A percentile compares a stretch with the other conserved stretches of the same genome.
Conservation (phyloP, 495 filamentous ascomycete species). For the Acidiella bohemica region DNA sequence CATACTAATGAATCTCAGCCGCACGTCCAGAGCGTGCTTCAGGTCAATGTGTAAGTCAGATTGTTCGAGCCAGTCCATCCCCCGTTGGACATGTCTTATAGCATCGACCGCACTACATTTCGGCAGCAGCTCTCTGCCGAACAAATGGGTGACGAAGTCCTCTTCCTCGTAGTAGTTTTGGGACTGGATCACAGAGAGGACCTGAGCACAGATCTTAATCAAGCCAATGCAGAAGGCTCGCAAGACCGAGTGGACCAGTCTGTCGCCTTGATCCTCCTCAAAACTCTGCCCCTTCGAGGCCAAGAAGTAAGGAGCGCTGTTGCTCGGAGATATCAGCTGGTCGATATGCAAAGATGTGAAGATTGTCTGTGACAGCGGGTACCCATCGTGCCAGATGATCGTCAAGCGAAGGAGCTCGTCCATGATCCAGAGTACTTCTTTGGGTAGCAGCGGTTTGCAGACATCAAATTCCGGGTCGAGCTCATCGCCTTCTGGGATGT, state of each 20-base stretch:
- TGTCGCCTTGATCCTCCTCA: slow-evolving; percentile 22
- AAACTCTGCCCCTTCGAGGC: slow-evolving; percentile 22
- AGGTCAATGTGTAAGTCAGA: slow-evolving; percentile 9
- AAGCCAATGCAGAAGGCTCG: slow-evolving; percentile 76
- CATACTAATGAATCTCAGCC: slow-evolving; percentile 49
- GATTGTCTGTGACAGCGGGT: slow-evolving; percentile 85
- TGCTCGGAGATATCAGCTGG: slow-evolving; percentile 58
- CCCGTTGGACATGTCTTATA: slow-evolving; percentile 45
- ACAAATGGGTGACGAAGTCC: slow-evolving; percentile 85
- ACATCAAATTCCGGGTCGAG: slow-evolving; percentile 81
- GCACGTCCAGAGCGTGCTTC: slow-evolving; percentile 41
- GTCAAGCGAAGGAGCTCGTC: slow-evolving; percentile 71
- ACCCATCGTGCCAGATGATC: slow-evolving; percentile 95
- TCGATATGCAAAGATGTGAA: slow-evolving; percentile 94
- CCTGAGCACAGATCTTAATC: slow-evolving; percentile 69
- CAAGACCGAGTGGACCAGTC: slow-evolving; percentile 54
- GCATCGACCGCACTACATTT: slow-evolving; percentile 45
- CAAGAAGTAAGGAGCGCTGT: slow-evolving; percentile 53
- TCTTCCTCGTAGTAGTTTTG: slow-evolving; percentile 96
- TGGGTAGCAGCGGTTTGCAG: slow-evolving; percentile 49
- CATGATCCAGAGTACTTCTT: slow-evolving; percentile 83
- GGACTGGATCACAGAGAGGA: slow-evolving; percentile 54
- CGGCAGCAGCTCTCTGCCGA: slow-evolving; percentile 62
- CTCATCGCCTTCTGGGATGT: slow-evolving; percentile 57
- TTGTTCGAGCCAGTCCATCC: slow-evolving; percentile 40